These are phyloP conservation scores for Hyphodiscus hymeniophilus DNA, from an alignment of 495 filamentous ascomycete species.

Conservation along the genomic window DNA sequence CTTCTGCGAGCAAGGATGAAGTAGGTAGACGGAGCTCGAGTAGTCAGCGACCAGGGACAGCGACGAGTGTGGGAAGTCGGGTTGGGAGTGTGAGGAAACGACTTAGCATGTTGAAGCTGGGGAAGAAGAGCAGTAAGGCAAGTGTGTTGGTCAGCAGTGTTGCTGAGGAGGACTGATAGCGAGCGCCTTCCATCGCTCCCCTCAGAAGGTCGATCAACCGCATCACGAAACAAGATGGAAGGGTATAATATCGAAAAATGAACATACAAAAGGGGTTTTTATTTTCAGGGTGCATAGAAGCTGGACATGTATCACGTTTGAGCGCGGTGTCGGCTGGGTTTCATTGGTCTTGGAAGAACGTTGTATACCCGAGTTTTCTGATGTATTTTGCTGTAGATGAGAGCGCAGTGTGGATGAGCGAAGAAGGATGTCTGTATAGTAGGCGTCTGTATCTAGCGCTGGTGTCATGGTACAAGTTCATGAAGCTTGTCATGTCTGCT, in stretches of 20 bases:
- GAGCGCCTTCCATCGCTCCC: neutral
- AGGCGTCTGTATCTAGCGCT: too few species aligned
- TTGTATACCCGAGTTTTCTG: neutral
- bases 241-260: neutral
- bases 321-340: neutral
- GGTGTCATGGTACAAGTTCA: too few species aligned
- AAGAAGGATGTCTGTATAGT: neutral
- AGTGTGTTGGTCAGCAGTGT: constrained; percentile 40
- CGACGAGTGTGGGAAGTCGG: constrained; percentile 9
- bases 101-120: constrained; percentile 58
- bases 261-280: neutral
- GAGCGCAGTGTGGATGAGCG: neutral
- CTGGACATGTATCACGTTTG: neutral
- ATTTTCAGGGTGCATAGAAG: neutral
- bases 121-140: constrained; percentile 54
- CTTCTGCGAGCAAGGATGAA: neutral
- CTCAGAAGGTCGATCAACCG: neutral
- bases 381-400: neutral
- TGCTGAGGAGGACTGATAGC: constrained; percentile 30
- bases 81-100: constrained; percentile 57
- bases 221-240: neutral
- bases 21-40: constrained; percentile 4
- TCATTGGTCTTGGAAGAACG: neutral
- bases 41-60: neutral
- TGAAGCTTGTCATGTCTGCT: too few species aligned